These are phyloP conservation scores for Talaromyces proteolyticus DNA, from an alignment of 495 filamentous ascomycete genomes.

Conservation along the genomic window DNA sequence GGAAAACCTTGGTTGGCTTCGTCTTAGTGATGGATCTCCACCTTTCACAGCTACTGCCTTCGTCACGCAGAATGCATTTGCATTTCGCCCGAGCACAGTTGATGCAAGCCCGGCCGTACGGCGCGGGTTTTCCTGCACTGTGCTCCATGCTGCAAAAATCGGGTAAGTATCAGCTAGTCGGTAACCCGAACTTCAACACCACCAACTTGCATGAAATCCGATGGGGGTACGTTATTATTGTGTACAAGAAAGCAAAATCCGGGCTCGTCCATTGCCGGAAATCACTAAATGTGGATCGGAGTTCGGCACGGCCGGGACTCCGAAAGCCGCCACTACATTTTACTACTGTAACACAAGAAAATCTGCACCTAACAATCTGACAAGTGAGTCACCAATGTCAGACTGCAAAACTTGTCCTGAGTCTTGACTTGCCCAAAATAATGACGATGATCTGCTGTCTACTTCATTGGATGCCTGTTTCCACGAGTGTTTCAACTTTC, in stretches of 20 bases:
- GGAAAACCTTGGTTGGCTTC: too few relatives aligned
- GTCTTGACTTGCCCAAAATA: too few relatives aligned
- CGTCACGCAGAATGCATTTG: conserved; percentile 36
- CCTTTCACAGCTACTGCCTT: conserved; percentile 34
- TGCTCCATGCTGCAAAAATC: conserved; percentile 1
- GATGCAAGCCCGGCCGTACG: conserved; percentile 43
- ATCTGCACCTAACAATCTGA: too few relatives aligned
- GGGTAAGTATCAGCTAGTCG: neutral
- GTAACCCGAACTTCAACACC: too few relatives aligned
- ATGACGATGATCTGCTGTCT: too few relatives aligned
- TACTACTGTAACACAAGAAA: too few relatives aligned
- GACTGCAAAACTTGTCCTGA: too few relatives aligned
- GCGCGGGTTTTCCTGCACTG: conserved; percentile 16
- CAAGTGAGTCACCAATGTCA: too few relatives aligned
- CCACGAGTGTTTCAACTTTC: too few relatives aligned
- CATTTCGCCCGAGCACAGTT: conserved; percentile 47
- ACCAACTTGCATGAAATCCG: neutral
- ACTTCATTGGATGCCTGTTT: too few relatives aligned
- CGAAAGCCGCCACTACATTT: neutral
- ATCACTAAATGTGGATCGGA: too few relatives aligned
- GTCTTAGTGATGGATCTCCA: too few relatives aligned
- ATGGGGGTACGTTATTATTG: neutral
- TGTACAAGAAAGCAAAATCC: neutral
- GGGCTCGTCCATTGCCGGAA: neutral
- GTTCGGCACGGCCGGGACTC: neutral